Conservation (phyloP, 768 basidiomycete species). For the Coprinopsis marcescibilis region DNA sequence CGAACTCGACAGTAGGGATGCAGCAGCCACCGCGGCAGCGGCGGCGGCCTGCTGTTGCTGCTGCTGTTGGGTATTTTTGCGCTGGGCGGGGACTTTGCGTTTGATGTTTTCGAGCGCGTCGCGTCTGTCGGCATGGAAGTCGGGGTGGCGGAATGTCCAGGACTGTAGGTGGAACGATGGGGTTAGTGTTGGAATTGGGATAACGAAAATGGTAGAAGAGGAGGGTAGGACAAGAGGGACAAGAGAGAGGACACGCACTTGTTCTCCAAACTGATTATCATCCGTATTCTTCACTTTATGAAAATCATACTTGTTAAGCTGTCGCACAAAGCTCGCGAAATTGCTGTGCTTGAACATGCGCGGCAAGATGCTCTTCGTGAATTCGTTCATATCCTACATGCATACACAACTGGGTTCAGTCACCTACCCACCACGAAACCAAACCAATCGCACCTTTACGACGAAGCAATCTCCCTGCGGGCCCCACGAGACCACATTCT, state of each 20-base stretch:
- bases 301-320: conserved; percentile 95
- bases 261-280: conserved; percentile 64
- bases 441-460: conserved; percentile 52
- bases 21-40: conserved; percentile 11
- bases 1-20: too few species aligned
- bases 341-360: conserved; percentile 95
- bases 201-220: neutral
- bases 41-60: conserved; percentile 8
- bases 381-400: conserved; percentile 83
- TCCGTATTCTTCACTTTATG: conserved; percentile 94
- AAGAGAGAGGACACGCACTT: conserved; percentile 31
- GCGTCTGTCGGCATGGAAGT: conserved; percentile 50
- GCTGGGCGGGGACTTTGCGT: conserved; percentile 51
- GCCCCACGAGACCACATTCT: conserved; percentile 77
- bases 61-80: conserved; percentile 33
- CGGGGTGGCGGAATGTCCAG: conserved; percentile 57
- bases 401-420: neutral
- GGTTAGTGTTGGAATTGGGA: neutral
- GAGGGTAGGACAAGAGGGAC: neutral
- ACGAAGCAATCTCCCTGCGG: conserved; percentile 84
- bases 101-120: conserved; percentile 56
- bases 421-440: neutral
- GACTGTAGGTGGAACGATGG: conserved; percentile 23
- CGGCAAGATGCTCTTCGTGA: conserved; percentile 85
- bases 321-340: conserved; percentile 87